Evolutionary conservation across 495 filamentous ascomycete species (phyloP).

Genomic region (Cairneyella variabilis): DNA sequence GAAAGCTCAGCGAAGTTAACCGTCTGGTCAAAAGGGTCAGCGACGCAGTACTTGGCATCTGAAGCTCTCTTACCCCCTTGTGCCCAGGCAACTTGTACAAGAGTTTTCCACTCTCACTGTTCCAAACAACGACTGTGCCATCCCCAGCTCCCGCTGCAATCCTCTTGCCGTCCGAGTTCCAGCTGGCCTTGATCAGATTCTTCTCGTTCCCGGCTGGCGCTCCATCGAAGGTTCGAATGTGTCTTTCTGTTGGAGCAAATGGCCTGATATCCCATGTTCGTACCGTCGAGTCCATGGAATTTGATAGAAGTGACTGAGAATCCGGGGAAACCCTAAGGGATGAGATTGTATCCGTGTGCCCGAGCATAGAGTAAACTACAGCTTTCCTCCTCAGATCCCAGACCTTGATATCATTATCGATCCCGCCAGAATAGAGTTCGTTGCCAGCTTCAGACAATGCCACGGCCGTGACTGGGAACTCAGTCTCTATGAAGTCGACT

Average conservation of each 20-base stretch:
- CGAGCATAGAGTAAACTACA: constrained; percentile 79
- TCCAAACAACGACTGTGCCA: constrained; percentile 88
- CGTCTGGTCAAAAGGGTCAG: too few species aligned
- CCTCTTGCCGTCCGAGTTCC: constrained; percentile 81
- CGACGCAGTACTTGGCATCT: too few species aligned
- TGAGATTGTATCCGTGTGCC: constrained; percentile 89
- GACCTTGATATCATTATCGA: constrained; percentile 95
- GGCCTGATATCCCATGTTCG: constrained; percentile 95
- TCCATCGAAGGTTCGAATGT: constrained; percentile 82
- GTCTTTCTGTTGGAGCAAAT: constrained; percentile 83
- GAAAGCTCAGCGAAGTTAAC: constrained; percentile 95
- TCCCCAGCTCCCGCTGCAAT: constrained; percentile 90
- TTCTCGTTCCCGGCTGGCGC: constrained; percentile 84
- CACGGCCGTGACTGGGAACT: constrained; percentile 89
- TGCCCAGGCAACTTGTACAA: constrained; percentile 94
- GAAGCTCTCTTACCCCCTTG: constrained; percentile 49
- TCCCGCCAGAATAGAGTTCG: constrained; percentile 91
- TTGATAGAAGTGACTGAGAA: constrained; percentile 83
- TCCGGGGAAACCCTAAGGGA: constrained; percentile 88
- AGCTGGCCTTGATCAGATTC: constrained; percentile 87
- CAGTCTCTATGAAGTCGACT: constrained; percentile 81
- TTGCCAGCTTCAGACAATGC: constrained; percentile 89
- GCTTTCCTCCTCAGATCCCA: constrained; percentile 94
- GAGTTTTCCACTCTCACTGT: constrained; percentile 73
- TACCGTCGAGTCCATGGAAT: constrained; percentile 89